Evolutionary conservation across 805 yeast genomes (phyloP).

Genomic region (Lachancea thermotolerans): DNA sequence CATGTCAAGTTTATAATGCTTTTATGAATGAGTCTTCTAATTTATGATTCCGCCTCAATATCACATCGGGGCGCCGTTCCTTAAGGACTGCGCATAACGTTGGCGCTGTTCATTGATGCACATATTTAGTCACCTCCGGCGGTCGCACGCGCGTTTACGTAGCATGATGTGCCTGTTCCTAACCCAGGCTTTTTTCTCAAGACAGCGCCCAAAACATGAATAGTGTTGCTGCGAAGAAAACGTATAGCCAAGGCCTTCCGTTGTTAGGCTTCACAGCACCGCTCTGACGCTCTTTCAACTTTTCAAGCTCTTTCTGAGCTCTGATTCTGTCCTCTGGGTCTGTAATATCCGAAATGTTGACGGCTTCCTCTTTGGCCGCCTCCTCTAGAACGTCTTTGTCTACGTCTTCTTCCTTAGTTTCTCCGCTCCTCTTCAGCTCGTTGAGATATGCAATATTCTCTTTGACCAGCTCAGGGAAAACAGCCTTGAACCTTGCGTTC

Average conservation of each 20-base stretch:
- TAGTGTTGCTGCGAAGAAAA: constrained; percentile 32
- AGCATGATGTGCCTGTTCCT: too few relatives aligned
- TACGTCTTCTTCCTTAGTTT: constrained; percentile 7
- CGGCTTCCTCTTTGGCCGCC: constrained; percentile 29
- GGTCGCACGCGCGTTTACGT: too few relatives aligned
- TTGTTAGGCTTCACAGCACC: constrained; percentile 7
- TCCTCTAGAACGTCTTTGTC: constrained; percentile 24
- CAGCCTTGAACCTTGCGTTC: constrained; percentile 49
- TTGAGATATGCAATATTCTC: constrained; percentile 23
- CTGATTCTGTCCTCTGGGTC: constrained; percentile 71
- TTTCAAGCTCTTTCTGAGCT: constrained; percentile 31
- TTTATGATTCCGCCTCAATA: too few relatives aligned
- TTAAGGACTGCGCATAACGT: too few relatives aligned
- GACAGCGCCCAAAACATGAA: constrained; percentile 24
- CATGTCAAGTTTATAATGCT: neutral
- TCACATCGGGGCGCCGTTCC: too few relatives aligned
- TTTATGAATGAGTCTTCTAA: neutral
- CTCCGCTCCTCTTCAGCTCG: constrained; percentile 14
- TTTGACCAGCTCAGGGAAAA: constrained; percentile 64
- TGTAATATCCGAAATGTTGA: constrained; percentile 34
- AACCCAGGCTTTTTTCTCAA: constrained; percentile 5
- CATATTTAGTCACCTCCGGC: too few relatives aligned
- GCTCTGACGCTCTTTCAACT: constrained; percentile 8
- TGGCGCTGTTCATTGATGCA: too few relatives aligned
- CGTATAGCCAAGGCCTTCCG: constrained; percentile 21